These are phyloP conservation scores for Fusarium chaquense DNA, from an alignment of 2,329 filamentous ascomycete species.

Conservation along the genomic window DNA sequence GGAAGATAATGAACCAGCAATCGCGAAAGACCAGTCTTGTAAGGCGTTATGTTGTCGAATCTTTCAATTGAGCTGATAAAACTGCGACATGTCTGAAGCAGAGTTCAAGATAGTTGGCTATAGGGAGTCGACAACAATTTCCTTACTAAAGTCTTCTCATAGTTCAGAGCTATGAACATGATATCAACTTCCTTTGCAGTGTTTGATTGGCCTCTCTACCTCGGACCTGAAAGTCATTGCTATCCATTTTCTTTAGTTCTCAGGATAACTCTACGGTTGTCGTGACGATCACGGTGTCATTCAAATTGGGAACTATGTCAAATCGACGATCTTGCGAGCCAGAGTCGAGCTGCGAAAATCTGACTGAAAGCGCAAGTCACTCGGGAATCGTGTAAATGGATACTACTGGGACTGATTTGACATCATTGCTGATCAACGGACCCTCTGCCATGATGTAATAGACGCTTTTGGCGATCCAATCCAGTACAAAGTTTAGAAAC, in stretches of 20 bases:
- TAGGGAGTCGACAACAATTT: neutral
- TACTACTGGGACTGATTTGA: slow-evolving; percentile 2
- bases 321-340: slow-evolving; percentile 14
- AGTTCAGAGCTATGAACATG: neutral
- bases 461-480: slow-evolving; percentile 26
- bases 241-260: neutral
- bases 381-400: neutral
- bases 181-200: neutral
- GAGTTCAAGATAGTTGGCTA: neutral
- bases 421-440: slow-evolving; percentile 22
- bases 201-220: neutral
- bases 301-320: neutral
- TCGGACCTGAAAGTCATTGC: neutral
- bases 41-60: neutral
- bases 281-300: neutral
- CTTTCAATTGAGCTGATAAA: too few species aligned
- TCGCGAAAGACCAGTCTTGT: neutral
- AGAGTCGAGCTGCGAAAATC: neutral
- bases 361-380: neutral
- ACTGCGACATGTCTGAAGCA: neutral
- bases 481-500: slow-evolving; percentile 13
- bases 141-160: neutral
- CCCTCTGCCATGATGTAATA: slow-evolving; percentile 28
- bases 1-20: neutral
- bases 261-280: neutral